These are phyloP conservation scores for Botrytis pseudocinerea DNA, from an alignment of 2,329 filamentous ascomycete genomes.

Conservation along the genomic window DNA sequence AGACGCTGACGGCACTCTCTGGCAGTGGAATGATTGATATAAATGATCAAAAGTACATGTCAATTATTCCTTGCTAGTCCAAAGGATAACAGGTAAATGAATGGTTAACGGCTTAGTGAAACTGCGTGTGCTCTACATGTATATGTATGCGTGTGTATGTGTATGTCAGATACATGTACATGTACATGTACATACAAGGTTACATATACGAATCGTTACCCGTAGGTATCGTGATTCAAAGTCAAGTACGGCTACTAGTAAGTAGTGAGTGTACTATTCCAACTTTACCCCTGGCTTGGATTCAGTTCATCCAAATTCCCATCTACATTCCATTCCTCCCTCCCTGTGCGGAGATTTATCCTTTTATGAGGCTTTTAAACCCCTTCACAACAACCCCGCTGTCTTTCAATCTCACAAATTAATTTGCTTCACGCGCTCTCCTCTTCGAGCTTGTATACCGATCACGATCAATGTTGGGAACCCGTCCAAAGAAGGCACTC, in stretches of 20 bases:
- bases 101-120: not conserved
- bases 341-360: not conserved
- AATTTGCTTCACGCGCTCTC: not conserved
- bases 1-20: constrained; percentile 20
- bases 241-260: not conserved
- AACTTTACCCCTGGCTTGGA: constrained; percentile 17
- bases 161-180: not conserved
- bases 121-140: not conserved
- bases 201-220: not conserved
- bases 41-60: not conserved
- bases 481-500: not conserved
- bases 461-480: not conserved
- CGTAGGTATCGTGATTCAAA: not conserved
- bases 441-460: not conserved
- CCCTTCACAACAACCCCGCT: not conserved
- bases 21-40: not conserved
- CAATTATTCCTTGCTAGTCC: not conserved
- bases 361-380: not conserved
- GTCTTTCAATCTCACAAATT: not conserved
- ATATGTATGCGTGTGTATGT: not conserved
- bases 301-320: not conserved
- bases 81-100: not conserved
- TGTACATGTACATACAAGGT: not conserved
- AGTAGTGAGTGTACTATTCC: not conserved
- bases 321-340: constrained; percentile 10